These are phyloP conservation scores for Thielaviopsis musarum DNA, from an alignment of 2,329 filamentous ascomycete species.

Conservation along the genomic window DNA sequence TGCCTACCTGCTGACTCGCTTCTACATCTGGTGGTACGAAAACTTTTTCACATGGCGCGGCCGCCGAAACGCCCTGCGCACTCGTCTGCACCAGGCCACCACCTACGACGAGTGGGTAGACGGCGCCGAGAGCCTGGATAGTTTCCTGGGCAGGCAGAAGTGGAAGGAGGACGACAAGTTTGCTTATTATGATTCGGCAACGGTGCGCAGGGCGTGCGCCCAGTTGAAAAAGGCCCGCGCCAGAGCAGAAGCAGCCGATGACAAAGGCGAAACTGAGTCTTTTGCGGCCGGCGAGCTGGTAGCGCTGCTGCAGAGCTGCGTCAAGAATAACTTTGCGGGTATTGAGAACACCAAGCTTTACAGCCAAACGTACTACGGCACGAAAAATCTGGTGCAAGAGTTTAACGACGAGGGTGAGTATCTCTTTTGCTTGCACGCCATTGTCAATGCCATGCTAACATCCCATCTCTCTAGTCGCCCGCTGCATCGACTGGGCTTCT, in stretches of 20 bases:
- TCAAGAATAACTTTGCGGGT: conserved; percentile 95
- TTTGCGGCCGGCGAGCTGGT: conserved; percentile 45
- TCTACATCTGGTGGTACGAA: conserved; percentile 89
- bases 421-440: not conserved
- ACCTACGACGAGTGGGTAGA: conserved; percentile 72
- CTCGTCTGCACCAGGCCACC: conserved; percentile 51
- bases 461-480: conserved; percentile 2
- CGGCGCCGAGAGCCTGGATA: conserved; percentile 64
- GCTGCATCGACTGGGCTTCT: conserved; percentile 10
- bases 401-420: conserved; percentile 65
- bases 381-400: conserved; percentile 83
- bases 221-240: conserved; percentile 53
- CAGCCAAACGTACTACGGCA: conserved; percentile 92
- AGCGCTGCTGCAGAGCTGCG: conserved; percentile 66
- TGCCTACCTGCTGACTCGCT: conserved; percentile 62
- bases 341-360: conserved; percentile 91
- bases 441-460: not conserved
- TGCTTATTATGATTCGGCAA: conserved; percentile 78
- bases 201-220: conserved; percentile 57
- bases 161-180: conserved; percentile 69
- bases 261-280: conserved; percentile 18
- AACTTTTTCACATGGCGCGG: conserved; percentile 84
- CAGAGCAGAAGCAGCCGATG: conserved; percentile 35
- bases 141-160: conserved; percentile 59
- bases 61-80: conserved; percentile 51